phyloP scores from a whole-genome alignment of 257 asterid species.

The Solanum clarkiae region DNA sequence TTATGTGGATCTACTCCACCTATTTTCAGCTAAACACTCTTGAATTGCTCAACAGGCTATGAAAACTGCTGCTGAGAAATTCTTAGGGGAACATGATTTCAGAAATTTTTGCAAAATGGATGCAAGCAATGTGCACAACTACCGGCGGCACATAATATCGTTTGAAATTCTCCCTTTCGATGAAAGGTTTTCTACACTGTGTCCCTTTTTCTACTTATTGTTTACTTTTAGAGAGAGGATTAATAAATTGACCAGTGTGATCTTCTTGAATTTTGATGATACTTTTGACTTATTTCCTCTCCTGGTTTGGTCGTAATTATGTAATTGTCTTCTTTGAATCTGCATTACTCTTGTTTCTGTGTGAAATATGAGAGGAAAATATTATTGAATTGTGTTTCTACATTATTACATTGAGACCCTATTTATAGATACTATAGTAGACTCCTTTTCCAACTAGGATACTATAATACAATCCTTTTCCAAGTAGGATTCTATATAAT shows the following conservation, averaged over 20 bases:
- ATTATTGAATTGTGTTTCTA: too few relatives aligned
- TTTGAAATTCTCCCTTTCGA: slow-evolving; percentile 51
- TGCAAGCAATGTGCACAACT: slow-evolving; percentile 83
- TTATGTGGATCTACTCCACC: neutral
- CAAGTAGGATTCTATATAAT: too few relatives aligned
- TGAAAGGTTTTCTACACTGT: slow-evolving; percentile 52
- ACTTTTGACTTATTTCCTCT: neutral
- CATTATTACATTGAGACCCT: too few relatives aligned
- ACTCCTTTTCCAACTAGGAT: too few relatives aligned
- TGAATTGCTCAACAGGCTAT: slow-evolving; percentile 42
- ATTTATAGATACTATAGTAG: too few relatives aligned
- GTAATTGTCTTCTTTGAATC: neutral
- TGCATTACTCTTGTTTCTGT: neutral
- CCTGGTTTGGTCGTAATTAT: neutral
- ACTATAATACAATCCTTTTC: too few relatives aligned
- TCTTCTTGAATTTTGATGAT: neutral
- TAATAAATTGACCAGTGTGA: neutral
- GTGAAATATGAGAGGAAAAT: too few relatives aligned
- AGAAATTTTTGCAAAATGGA: slow-evolving; percentile 98
- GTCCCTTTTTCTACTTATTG: neutral
- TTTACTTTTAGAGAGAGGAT: neutral
- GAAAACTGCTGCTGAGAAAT: slow-evolving; percentile 74
- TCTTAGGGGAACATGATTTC: slow-evolving; percentile 91
- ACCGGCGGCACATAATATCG: slow-evolving; percentile 42
- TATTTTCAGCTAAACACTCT: neutral